Evolutionary conservation across 768 basidiomycete species (phyloP), one percentile per base, ranked within the genome.

Genomic region (Crepidotus variabilis): DNA sequence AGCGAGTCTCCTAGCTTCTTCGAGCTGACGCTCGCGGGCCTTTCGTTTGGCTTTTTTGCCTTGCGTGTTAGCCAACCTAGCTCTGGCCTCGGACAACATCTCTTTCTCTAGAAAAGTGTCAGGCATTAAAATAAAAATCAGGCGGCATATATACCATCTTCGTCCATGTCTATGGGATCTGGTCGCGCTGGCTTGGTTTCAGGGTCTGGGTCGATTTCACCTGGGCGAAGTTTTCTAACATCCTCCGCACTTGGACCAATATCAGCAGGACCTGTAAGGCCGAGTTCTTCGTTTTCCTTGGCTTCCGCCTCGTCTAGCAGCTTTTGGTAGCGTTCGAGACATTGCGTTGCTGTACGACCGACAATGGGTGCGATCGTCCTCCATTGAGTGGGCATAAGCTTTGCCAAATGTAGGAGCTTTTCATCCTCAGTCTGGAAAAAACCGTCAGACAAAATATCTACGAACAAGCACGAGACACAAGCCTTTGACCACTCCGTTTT

Each of bases 401-500:
- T 98, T 45, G 97, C 97, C 21, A 98, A 84, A 70, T 98, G 95
- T 10, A 99, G 80, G 2, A 99, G 83, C 71, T 98, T 99, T 75
- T 98, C 97, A 73, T 99, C 97, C 73, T 99, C 97, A 16, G 90
- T 93, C 92, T 95, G 52, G 13, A 48, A 35, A 32, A 7, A 46
- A 32, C n/a, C 33, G 50, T n/a, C 45, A 43, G 48, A 62, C 32
- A 52, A 50, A 50, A 50, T 2, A 23, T 18, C 1, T 43, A 21
- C 23, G n/a, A 33, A n/a, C 39, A 13, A 32, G 9, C 43, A 52
- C 10, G 32, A 20, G 16, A 20, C 7, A 71, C 80, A 48, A 57
- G 88, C 94, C 77, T 98, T 98, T 47, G 95, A 97, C 97, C 97
- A 99, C 71, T 98, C 97, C 16, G 96, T 98, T 79, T 99, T 99